Evolutionary conservation across 148 eudicot genomes (phyloP).

Genomic region (Rhododendron mucronatum): DNA sequence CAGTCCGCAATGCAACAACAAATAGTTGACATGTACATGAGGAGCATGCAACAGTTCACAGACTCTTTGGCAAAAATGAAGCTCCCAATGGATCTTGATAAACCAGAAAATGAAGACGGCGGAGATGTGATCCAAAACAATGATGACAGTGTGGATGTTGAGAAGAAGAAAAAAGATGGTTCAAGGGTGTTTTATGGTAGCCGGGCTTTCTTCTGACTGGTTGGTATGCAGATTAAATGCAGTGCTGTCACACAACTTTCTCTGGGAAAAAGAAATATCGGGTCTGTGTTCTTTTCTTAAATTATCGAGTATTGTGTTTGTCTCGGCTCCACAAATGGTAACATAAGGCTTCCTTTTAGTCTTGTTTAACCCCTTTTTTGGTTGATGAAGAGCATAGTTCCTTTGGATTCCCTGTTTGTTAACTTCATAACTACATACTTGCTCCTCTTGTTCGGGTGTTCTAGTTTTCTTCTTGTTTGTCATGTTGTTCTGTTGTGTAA

Average conservation of each 20-base stretch:
- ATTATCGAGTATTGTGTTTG: not conserved
- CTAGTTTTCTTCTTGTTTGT: not conserved
- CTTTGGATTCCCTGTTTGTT: not conserved
- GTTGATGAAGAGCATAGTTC: not conserved
- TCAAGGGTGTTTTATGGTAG: slow-evolving; percentile 82
- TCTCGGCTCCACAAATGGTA: not conserved
- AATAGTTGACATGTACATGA: slow-evolving; percentile 79
- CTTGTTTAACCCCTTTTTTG: slow-evolving; percentile 6
- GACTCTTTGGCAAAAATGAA: slow-evolving; percentile 79
- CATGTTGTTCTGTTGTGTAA: not conserved
- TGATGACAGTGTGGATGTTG: slow-evolving; percentile 28
- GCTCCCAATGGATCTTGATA: slow-evolving; percentile 67
- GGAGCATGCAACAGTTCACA: slow-evolving; percentile 78
- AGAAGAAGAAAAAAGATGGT: slow-evolving; percentile 51
- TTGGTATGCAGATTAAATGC: not conserved
- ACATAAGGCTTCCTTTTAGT: not conserved
- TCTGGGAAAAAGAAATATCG: not conserved
- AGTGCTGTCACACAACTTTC: not conserved
- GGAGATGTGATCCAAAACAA: slow-evolving; percentile 31
- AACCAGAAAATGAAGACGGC: slow-evolving; percentile 15
- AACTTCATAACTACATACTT: not conserved
- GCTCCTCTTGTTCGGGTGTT: slow-evolving; percentile 2
- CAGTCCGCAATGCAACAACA: slow-evolving; percentile 75
- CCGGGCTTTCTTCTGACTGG: slow-evolving; percentile 61
- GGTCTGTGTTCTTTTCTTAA: not conserved